A percentile compares a stretch with the other conserved stretches of the same genome.
Evolutionary conservation across 169 alveolate genomes (phyloP).

Genomic region (Plasmodium sp.): DNA sequence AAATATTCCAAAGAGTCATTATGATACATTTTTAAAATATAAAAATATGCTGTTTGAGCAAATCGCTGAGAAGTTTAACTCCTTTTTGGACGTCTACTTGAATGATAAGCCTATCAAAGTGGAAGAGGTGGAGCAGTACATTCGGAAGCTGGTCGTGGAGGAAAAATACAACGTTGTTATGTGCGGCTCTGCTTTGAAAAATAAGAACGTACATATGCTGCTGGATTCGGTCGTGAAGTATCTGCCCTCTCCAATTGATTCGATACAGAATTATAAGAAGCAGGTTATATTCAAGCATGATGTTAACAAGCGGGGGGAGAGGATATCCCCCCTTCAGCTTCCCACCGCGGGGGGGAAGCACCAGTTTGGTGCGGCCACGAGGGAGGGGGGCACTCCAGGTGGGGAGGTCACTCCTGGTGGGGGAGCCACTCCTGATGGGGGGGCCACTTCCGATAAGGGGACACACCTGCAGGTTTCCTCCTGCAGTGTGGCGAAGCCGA

Average conservation of each 20-base stretch:
- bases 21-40: constrained; percentile 75
- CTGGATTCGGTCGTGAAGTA: constrained; percentile 84
- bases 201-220: constrained; percentile 84
- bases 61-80: constrained; percentile 90
- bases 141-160: constrained; percentile 85
- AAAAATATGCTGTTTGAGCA: constrained; percentile 84
- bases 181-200: constrained; percentile 94
- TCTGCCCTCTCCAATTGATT: constrained; percentile 91
- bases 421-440: neutral
- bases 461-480: neutral
- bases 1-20: constrained; percentile 25
- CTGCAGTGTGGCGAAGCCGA: neutral
- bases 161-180: constrained; percentile 85
- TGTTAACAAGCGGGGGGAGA: constrained; percentile 59
- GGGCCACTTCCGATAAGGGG: neutral
- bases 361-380: neutral
- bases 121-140: constrained; percentile 81
- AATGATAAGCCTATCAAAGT: constrained; percentile 82
- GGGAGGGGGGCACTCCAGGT: neutral
- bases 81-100: constrained; percentile 88
- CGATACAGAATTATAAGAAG: constrained; percentile 52
- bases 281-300: constrained; percentile 50
- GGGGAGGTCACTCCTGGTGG: neutral
- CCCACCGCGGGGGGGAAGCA: neutral
- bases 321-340: neutral